A percentile compares a stretch with the other conserved stretches of the same genome.
phyloP scores from a whole-genome alignment of 2,329 filamentous ascomycete species.

The Colletotrichum lentis region DNA sequence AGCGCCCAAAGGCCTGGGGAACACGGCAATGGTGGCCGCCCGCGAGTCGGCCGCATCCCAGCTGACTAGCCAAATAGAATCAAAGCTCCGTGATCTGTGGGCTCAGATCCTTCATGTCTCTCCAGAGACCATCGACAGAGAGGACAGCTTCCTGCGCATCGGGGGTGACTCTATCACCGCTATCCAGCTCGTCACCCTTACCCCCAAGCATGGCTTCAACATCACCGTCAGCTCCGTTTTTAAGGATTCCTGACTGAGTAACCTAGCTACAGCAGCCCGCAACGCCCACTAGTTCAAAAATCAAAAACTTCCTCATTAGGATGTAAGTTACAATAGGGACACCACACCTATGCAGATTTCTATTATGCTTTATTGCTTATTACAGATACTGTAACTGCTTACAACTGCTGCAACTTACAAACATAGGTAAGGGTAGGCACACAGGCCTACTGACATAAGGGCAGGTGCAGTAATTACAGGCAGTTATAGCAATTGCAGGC shows the following conservation, averaged over 20 bases:
- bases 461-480: too few species aligned
- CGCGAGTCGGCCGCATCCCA: background rate
- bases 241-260: constrained; percentile 24
- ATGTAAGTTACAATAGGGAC: too few species aligned
- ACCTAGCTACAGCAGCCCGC: too few species aligned
- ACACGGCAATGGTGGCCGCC: background rate
- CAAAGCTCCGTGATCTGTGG: constrained; percentile 38
- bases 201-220: constrained; percentile 24
- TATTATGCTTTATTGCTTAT: too few species aligned
- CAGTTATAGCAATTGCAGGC: too few species aligned
- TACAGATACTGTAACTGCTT: too few species aligned
- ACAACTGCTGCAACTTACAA: too few species aligned
- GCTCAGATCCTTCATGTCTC: constrained; percentile 31
- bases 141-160: constrained; percentile 41
- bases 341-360: too few species aligned
- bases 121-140: constrained; percentile 28
- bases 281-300: too few species aligned
- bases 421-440: too few species aligned
- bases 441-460: too few species aligned
- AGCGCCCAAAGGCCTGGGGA: background rate
- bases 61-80: constrained; percentile 25
- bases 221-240: constrained; percentile 36
- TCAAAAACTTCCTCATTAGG: too few species aligned
- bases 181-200: constrained; percentile 38
- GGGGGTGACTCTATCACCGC: constrained; percentile 41